These are phyloP conservation scores for Phlyctochytrium bullatum DNA, from an alignment of 192 early-diverging fungal species.

Conservation along the genomic window DNA sequence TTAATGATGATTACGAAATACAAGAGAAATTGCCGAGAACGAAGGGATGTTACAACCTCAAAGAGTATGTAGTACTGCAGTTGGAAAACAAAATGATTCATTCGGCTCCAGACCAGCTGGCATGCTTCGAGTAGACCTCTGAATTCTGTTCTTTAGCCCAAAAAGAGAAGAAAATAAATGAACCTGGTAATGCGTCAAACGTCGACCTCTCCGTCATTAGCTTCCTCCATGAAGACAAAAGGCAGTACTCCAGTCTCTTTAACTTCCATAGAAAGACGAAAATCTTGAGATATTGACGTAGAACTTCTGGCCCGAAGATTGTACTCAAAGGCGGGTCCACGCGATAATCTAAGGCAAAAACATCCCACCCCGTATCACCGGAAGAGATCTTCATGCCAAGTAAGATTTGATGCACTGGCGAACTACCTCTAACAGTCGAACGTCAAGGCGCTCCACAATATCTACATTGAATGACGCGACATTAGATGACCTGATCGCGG, in stretches of 20 bases:
- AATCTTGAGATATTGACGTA: slow-evolving; percentile 79
- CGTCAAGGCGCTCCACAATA: slow-evolving; percentile 74
- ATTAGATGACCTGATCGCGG: slow-evolving; percentile 83
- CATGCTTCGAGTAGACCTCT: slow-evolving; percentile 53
- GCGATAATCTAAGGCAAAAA: slow-evolving; percentile 86
- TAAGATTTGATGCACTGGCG: background rate
- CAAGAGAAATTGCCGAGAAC: background rate
- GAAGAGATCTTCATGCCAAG: slow-evolving; percentile 37
- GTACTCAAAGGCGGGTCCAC: slow-evolving; percentile 80
- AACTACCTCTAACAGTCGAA: slow-evolving; percentile 66
- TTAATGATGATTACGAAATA: background rate
- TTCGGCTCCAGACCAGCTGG: slow-evolving; percentile 70
- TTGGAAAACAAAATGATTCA: slow-evolving; percentile 94
- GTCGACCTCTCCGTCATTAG: slow-evolving; percentile 54
- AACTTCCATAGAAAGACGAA: slow-evolving; percentile 88
- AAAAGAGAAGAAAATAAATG: slow-evolving; percentile 22
- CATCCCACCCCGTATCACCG: slow-evolving; percentile 85
- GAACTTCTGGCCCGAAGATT: slow-evolving; percentile 67
- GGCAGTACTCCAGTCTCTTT: slow-evolving; percentile 79
- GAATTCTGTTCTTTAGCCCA: no score
- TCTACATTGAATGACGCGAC: slow-evolving; percentile 81
- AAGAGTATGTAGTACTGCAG: slow-evolving; percentile 91
- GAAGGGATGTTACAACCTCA: slow-evolving; percentile 54
- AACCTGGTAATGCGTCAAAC: slow-evolving; percentile 11
- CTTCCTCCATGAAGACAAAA: slow-evolving; percentile 73